Conservation (phyloP, 805 yeast species). For the Saccharomycopsis capsularis region DNA sequence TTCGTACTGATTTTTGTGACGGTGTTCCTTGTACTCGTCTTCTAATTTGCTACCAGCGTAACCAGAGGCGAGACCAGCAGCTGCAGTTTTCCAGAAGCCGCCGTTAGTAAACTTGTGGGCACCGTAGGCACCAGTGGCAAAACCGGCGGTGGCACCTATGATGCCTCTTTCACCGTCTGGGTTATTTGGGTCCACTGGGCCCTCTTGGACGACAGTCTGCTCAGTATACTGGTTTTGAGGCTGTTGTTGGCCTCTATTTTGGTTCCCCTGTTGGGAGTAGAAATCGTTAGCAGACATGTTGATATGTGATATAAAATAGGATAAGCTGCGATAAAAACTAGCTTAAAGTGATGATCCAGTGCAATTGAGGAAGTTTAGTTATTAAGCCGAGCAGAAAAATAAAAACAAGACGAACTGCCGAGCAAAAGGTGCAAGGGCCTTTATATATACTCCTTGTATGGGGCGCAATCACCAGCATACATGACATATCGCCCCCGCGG, state of each 20-base stretch:
- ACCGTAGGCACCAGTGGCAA: slow-evolving; percentile 7
- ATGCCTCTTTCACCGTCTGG: slow-evolving; percentile 14
- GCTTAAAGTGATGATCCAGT: too few species aligned
- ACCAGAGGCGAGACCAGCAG: slow-evolving; percentile 13
- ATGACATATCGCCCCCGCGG: too few species aligned
- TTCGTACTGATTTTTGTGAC: too few species aligned
- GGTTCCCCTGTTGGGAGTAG: slow-evolving; percentile 4
- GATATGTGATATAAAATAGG: too few species aligned
- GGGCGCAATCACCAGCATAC: too few species aligned
- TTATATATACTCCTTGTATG: too few species aligned
- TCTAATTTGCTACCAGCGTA: slow-evolving; percentile 9
- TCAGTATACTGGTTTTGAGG: neutral
- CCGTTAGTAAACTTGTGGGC: slow-evolving; percentile 10
- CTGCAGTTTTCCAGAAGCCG: slow-evolving; percentile 11
- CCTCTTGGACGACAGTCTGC: too few species aligned
- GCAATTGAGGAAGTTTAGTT: too few species aligned
- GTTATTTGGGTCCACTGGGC: neutral
- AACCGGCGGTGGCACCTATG: slow-evolving; percentile 14
- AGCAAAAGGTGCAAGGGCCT: too few species aligned
- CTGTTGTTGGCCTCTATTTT: neutral
- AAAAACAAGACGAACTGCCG: too few species aligned
- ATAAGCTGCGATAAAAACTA: too few species aligned
- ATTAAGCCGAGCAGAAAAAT: too few species aligned
- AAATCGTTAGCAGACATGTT: slow-evolving; percentile 17
- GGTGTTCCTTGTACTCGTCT: slow-evolving; percentile 6